Percentiles rank a stretch among this genome's conserved stretches.
Evolutionary conservation across 2,329 filamentous ascomycete genomes (phyloP).

Genomic region (Xenoacremonium recifei): DNA sequence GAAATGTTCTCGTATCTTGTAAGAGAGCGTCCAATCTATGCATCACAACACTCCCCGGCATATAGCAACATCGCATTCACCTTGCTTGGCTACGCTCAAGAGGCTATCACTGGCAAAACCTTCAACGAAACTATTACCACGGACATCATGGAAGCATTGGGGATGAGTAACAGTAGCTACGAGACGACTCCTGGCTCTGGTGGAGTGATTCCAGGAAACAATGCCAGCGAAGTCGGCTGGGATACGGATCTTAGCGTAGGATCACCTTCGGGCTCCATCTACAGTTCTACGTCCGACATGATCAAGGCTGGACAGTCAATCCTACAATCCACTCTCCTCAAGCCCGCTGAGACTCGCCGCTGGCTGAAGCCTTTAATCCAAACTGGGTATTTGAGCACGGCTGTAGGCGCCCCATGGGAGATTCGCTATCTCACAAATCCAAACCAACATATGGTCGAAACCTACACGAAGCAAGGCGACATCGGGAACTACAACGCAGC

Average conservation of each 20-base stretch:
- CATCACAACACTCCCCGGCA: conserved; percentile 1
- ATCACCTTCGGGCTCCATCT: conserved; percentile 8
- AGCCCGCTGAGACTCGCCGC: conserved; percentile 4
- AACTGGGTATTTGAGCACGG: conserved; percentile 32
- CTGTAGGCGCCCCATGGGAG: conserved; percentile 46
- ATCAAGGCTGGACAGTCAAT: conserved; percentile 2
- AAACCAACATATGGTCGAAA: conserved; percentile 37
- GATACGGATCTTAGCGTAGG: too few species aligned
- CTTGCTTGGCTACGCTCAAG: conserved; percentile 7
- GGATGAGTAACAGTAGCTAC: conserved; percentile 3
- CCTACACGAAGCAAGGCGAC: conserved; percentile 44
- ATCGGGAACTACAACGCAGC: conserved; percentile 36
- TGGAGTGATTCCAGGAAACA: conserved; percentile 1
- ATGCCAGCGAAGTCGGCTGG: too few species aligned
- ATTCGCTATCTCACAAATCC: conserved; percentile 31
- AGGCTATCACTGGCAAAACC: conserved; percentile 4
- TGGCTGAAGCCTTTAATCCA: conserved; percentile 43
- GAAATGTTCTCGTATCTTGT: too few species aligned
- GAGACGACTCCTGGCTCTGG: conserved; percentile 2
- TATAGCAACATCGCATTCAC: conserved; percentile 10
- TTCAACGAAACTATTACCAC: conserved; percentile 3
- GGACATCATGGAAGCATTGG: conserved; percentile 2
- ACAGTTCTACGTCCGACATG: conserved; percentile 3
- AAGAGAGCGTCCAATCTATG: neutral
- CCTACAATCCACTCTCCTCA: conserved; percentile 1